phyloP scores from a whole-genome alignment of 768 basidiomycete species.

The Roridomyces roridus region DNA sequence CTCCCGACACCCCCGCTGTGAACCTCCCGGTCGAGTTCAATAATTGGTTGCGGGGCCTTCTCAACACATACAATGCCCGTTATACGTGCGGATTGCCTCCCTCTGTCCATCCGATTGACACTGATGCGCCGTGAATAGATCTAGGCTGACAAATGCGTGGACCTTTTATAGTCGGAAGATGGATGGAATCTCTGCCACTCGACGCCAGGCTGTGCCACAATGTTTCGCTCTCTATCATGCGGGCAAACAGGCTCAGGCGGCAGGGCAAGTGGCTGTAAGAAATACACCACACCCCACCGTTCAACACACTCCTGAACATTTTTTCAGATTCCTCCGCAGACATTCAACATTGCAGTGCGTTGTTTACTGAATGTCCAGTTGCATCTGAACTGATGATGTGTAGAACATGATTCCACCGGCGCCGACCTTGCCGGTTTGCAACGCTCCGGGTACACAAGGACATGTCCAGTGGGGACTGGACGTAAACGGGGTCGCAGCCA shows the following conservation, averaged over 20 bases:
- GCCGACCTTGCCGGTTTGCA: not conserved
- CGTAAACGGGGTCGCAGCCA: too few relatives aligned
- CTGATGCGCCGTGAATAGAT: slow-evolving; percentile 1
- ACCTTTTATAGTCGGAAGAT: too few relatives aligned
- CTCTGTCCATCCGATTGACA: not conserved
- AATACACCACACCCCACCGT: not conserved
- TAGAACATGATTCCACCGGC: not conserved
- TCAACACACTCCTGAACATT: not conserved
- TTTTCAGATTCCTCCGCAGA: not conserved
- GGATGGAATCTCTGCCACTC: too few relatives aligned
- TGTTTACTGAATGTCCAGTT: too few relatives aligned
- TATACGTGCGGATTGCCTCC: not conserved
- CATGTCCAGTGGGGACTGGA: too few relatives aligned
- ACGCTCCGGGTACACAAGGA: slow-evolving; percentile 1
- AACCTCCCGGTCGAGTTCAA: slow-evolving; percentile 5
- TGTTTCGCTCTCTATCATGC: too few relatives aligned
- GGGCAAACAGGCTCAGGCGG: not conserved
- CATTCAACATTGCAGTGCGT: not conserved
- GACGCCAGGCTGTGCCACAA: too few relatives aligned
- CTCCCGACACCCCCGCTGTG: not conserved
- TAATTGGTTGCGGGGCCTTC: not conserved
- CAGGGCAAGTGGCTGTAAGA: too few relatives aligned
- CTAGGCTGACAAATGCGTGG: too few relatives aligned
- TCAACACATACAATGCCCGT: too few relatives aligned
- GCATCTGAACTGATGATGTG: too few relatives aligned